Evolutionary conservation across 2,329 filamentous ascomycete genomes (phyloP), one percentile per base, ranked within the genome.

Genomic region (Paracoccidioides brasiliensis): DNA sequence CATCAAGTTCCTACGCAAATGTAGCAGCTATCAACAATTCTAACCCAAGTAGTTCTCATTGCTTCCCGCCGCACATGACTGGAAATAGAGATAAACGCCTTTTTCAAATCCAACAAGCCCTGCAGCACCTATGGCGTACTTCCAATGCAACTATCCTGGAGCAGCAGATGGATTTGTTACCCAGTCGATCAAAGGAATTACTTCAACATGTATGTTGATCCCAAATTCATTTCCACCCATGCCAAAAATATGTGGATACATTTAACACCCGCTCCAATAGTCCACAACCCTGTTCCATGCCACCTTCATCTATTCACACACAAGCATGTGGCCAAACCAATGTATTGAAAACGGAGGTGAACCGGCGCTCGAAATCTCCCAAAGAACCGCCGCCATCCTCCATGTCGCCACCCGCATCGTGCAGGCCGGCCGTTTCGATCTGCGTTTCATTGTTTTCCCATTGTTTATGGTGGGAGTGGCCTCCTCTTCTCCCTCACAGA

Each of bases 381-480:
- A 70, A 42, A 76, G 76, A 38, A 70, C 70, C 15, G 62, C 65
- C 9, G 68, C 73, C 43, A 77, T 80, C 49, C 63, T 79, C 1
- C 67, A 72, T 8, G 66, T 76, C 12, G 72, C 73, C 5, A 66
- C 70, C 35, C 65, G 67, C 8, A 71, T 76, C 1, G 66, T 74
- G 4, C 66, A 68, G 15, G 64, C 65, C 2, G 66, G 67, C 4
- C 69, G 70, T 9, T 67, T 70, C 12, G 70, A 76, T 46, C 69
- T 71, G 14, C 70, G 74, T 28, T 76, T 76, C 55, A 63, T 77
- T 4, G 69, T 78, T 2, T 80, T 81, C 58, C 78, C 79, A 0
- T 60, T 80, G 0, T 80, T 81, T 62, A 72, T 81, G 56, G 76
- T 78, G 0, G 79, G 78, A 3, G 70, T 75, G 15, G 73, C 73